A percentile compares a stretch with the other conserved stretches of the same genome.
Evolutionary conservation across 192 early-diverging fungal genomes (phyloP).

Genomic region (Ramicandelaber brevisporus): DNA sequence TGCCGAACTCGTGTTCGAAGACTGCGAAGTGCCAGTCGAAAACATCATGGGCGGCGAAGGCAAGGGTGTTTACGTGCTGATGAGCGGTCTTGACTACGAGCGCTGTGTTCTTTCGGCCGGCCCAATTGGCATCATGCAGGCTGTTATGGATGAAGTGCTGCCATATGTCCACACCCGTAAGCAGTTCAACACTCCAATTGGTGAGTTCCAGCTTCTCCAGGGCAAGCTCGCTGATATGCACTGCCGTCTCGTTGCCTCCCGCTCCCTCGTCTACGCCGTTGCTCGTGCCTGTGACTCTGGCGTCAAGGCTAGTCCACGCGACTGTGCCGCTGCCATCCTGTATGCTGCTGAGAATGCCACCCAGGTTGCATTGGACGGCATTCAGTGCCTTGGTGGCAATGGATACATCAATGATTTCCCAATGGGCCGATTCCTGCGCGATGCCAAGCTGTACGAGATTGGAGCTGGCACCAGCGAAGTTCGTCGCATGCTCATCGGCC

Average conservation of each 20-base stretch:
- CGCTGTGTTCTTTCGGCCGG: slow-evolving; percentile 74
- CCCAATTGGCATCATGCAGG: slow-evolving; percentile 79
- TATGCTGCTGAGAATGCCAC: slow-evolving; percentile 87
- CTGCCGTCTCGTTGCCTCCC: slow-evolving; percentile 76
- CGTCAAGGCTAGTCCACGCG: slow-evolving; percentile 56
- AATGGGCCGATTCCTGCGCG: slow-evolving; percentile 65
- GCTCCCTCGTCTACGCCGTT: slow-evolving; percentile 75
- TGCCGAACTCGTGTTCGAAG: slow-evolving; percentile 82
- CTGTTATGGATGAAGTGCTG: slow-evolving; percentile 48
- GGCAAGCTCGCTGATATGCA: slow-evolving; percentile 96
- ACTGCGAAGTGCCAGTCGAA: slow-evolving; percentile 69
- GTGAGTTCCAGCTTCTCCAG: slow-evolving; percentile 77
- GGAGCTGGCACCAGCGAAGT: slow-evolving; percentile 91
- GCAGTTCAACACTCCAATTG: slow-evolving; percentile 68
- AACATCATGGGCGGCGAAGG: slow-evolving; percentile 68
- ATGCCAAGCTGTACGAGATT: slow-evolving; percentile 91
- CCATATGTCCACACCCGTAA: slow-evolving; percentile 70
- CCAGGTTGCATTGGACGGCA: slow-evolving; percentile 74
- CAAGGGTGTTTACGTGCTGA: slow-evolving; percentile 81
- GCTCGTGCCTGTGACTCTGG: slow-evolving; percentile 65
- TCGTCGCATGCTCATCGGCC: slow-evolving; percentile 72
- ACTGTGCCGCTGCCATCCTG: slow-evolving; percentile 83
- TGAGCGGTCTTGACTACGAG: slow-evolving; percentile 84
- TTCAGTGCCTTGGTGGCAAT: slow-evolving; percentile 86
- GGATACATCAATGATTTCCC: slow-evolving; percentile 86